Evolutionary conservation across 179 eudicot species (phyloP), one percentile per base, ranked within the genome.

Genomic region (Vitellaria paradoxa): DNA sequence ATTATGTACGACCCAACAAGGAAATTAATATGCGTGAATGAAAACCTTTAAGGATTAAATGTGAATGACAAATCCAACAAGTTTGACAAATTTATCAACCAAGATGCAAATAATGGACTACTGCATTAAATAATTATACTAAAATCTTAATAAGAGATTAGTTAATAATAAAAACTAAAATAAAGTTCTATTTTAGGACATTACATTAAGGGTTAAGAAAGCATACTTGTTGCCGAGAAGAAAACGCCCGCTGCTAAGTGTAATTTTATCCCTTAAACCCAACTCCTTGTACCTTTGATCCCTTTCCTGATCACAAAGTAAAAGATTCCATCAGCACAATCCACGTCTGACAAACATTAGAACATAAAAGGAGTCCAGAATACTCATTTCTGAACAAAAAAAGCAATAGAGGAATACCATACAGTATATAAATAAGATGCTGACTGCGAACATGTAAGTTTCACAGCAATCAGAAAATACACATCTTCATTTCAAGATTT

Each of bases 241-340:
- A 91, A 96, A 96, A 50, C 98, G 97, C 30, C 99, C 99, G 84
- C 98, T 96, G 78, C 96, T 92, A 73, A 96, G 93, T 7, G 99
- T 96, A 65, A 96, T 94, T 86, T 90, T 94, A 84, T 96, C 99
- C 86, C 99, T 86, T 76, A 96, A 84, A 63, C 99, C 98, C 72
- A 96, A 87, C 73, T 96, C 99, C 89, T 96, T 96, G 80, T 96
- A 96, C 82, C 99, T 87, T 84, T 93, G 99, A 92, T 96, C 99
- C 80, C 91, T 92, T 87, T 96, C 99, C 99, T 96, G 79, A 73
- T 65, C 56, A 78, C 30, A 55, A 30, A 55, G 49, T 56, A 46
- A 65, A 50, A 70, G 56, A 12, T 55, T 13, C 24, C n/a, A 42
- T 75, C 30, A 65, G 77, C 45, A 75, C 56, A 42, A 46, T 37